These are phyloP conservation scores for Chlorella sp. DNA, from an alignment of 139 green algal species.

Conservation along the genomic window DNA sequence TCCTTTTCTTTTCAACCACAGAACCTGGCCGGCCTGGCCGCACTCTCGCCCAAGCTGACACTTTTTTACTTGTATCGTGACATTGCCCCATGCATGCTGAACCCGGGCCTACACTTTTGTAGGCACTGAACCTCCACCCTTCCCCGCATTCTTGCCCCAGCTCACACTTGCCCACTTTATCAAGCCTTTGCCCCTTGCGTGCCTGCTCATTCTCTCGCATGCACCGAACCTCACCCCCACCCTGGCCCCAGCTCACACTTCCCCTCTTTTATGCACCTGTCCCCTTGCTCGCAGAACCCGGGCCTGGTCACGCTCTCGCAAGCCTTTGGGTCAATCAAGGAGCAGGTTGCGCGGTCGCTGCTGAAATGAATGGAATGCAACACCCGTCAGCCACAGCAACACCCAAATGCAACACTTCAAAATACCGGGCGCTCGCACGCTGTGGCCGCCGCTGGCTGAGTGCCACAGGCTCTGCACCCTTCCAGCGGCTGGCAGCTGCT, in stretches of 20 bases:
- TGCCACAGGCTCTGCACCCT: neutral
- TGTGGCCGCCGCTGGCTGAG: neutral
- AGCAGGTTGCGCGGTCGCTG: constrained; percentile 89
- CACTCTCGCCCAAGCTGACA: too few relatives aligned
- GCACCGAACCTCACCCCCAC: neutral
- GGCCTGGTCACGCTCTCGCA: constrained; percentile 86
- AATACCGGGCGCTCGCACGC: neutral
- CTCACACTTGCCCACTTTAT: neutral
- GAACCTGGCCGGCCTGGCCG: too few relatives aligned
- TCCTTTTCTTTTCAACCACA: too few relatives aligned
- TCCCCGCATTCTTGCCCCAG: too few relatives aligned
- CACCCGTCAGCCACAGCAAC: too few relatives aligned
- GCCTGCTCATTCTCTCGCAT: neutral
- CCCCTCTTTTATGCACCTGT: neutral
- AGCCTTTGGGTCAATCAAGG: constrained; percentile 88
- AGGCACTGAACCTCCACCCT: too few relatives aligned
- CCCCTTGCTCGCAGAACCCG: constrained; percentile 15
- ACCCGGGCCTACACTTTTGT: too few relatives aligned
- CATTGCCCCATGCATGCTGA: too few relatives aligned
- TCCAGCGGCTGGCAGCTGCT: too few relatives aligned
- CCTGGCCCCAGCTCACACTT: neutral
- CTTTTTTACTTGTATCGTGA: too few relatives aligned
- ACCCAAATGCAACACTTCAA: too few relatives aligned
- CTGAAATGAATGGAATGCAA: constrained; percentile 69
- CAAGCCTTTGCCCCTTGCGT: neutral